Conservation (phyloP, 176 grass and related monocot species). For the Rhynchospora tenuis region DNA sequence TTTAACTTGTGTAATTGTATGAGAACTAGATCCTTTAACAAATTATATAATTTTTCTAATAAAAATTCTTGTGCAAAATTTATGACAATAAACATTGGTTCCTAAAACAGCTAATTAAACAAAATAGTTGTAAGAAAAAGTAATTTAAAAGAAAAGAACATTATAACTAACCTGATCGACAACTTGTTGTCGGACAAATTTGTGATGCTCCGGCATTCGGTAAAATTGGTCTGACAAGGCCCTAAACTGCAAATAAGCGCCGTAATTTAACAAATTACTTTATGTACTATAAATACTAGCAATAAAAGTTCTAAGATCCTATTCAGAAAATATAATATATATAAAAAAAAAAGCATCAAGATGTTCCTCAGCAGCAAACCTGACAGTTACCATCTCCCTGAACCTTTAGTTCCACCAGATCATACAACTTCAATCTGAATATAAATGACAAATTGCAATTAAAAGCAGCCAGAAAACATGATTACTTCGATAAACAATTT, state of each 20-base stretch:
- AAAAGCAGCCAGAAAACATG: background rate
- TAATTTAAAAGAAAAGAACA: background rate
- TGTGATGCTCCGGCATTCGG: constrained; percentile 60
- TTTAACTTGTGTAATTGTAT: background rate
- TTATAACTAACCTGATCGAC: constrained; percentile 56
- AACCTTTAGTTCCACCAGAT: constrained; percentile 76
- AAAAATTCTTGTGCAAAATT: background rate
- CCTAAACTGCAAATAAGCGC: constrained; percentile 49
- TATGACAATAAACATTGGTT: background rate
- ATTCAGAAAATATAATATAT: background rate
- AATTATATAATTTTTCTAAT: background rate
- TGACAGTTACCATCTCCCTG: constrained; percentile 95
- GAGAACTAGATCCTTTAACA: background rate
- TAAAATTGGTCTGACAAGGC: constrained; percentile 92
- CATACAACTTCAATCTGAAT: constrained; percentile 67
- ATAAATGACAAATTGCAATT: constrained; percentile 15
- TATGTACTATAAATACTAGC: background rate
- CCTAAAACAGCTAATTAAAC: background rate
- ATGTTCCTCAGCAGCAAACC: constrained; percentile 31
- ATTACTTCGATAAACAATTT: background rate
- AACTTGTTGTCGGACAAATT: constrained; percentile 77
- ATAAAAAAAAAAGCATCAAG: background rate
- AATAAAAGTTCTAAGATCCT: background rate
- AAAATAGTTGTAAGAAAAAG: background rate
- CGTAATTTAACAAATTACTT: background rate